Evolutionary conservation across 495 filamentous ascomycete species (phyloP).

Genomic region (Daldinia grandis): DNA sequence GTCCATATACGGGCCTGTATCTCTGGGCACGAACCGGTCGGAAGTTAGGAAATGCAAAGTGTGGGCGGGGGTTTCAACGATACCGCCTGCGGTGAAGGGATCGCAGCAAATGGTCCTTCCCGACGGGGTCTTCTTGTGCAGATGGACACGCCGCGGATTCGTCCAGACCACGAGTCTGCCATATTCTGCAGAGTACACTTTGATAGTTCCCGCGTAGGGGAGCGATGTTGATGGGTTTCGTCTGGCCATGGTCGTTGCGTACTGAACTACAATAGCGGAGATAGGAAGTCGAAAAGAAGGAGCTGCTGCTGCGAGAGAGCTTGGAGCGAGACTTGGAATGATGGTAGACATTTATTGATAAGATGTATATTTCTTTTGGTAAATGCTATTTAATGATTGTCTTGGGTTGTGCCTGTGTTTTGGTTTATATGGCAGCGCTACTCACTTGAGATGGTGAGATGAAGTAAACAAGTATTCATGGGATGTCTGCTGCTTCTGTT

Average conservation of each 20-base stretch:
- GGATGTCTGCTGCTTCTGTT: not conserved
- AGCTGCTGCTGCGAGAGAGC: not conserved
- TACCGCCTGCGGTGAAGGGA: slow-evolving; percentile 13
- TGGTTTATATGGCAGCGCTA: not conserved
- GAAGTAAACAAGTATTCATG: not conserved
- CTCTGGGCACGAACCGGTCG: slow-evolving; percentile 1
- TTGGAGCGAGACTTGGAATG: not conserved
- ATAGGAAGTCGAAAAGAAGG: not conserved
- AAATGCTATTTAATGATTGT: not conserved
- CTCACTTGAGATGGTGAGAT: not conserved
- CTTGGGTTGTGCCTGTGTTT: not conserved
- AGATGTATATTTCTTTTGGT: not conserved
- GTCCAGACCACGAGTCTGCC: slow-evolving; percentile 5
- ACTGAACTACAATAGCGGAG: not conserved
- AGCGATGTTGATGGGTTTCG: not conserved
- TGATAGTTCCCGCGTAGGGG: not conserved
- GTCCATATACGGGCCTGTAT: not conserved
- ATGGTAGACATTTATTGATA: too few species aligned
- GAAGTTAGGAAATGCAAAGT: slow-evolving; percentile 6
- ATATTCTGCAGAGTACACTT: slow-evolving; percentile 17
- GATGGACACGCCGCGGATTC: slow-evolving; percentile 15
- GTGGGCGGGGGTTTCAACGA: not conserved
- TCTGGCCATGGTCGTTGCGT: slow-evolving; percentile 1
- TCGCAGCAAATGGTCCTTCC: slow-evolving; percentile 9
- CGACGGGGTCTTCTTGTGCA: slow-evolving; percentile 13